These are phyloP conservation scores for Phytophthora kernoviae DNA, from an alignment of 352 stramenopile species.

Conservation along the genomic window DNA sequence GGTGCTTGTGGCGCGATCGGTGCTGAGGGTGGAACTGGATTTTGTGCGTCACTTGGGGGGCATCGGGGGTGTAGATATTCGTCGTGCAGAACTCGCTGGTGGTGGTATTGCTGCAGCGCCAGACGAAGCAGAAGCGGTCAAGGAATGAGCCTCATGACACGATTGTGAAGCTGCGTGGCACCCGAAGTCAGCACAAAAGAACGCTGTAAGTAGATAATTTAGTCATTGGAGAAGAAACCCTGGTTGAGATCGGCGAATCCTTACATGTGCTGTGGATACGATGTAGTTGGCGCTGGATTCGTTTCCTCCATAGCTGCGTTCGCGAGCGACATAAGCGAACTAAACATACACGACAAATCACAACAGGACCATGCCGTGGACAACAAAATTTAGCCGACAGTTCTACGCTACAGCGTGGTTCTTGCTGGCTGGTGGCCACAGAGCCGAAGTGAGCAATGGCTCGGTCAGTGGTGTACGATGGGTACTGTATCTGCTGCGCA, in stretches of 20 bases:
- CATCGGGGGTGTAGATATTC: slow-evolving; percentile 1
- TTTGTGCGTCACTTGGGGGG: neutral
- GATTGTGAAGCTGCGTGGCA: too few species aligned
- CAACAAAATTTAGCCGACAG: slow-evolving; percentile 12
- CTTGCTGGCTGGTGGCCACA: slow-evolving; percentile 9
- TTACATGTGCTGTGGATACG: neutral
- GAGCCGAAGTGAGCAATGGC: slow-evolving; percentile 4
- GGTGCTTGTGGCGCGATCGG: neutral
- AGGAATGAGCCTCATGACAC: too few species aligned
- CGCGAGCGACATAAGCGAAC: slow-evolving; percentile 7
- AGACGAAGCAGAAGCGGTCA: too few species aligned
- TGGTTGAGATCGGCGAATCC: too few species aligned
- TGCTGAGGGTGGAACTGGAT: neutral
- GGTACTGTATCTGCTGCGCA: slow-evolving; percentile 11
- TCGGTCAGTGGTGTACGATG: slow-evolving; percentile 18
- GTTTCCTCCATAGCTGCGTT: neutral
- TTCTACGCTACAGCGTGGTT: slow-evolving; percentile 6
- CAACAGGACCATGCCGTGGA: too few species aligned
- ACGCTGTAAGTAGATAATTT: neutral
- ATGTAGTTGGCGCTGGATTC: neutral
- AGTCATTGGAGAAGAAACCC: neutral
- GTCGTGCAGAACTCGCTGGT: too few species aligned
- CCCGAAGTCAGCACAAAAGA: neutral
- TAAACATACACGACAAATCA: slow-evolving; percentile 1
- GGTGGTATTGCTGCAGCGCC: too few species aligned